Evolutionary conservation across 805 yeast species (phyloP).

Genomic region (Yarrowia sp.): DNA sequence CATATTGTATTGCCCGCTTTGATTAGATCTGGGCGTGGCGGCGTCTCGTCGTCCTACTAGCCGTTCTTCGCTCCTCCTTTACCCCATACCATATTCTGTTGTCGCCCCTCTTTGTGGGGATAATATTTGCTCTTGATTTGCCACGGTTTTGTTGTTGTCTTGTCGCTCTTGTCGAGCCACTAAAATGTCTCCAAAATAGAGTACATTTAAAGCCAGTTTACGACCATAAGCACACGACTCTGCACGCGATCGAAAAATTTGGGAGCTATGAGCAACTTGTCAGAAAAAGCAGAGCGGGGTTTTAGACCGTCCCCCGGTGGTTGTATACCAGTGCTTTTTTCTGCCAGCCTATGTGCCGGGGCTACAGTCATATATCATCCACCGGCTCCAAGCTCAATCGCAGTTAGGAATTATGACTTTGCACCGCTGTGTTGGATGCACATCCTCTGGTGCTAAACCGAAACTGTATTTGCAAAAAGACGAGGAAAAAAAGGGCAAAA

Average conservation of each 20-base stretch:
- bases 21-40: too few relatives aligned
- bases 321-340: background rate
- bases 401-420: constrained; percentile 36
- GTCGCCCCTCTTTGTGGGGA: too few relatives aligned
- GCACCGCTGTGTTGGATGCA: constrained; percentile 15
- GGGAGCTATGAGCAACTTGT: constrained; percentile 2
- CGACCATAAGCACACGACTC: constrained; percentile 38
- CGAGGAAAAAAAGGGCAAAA: background rate
- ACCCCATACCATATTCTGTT: too few relatives aligned
- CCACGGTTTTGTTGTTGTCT: background rate
- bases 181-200: constrained; percentile 27
- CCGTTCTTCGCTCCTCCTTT: too few relatives aligned
- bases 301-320: background rate
- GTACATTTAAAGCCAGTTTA: constrained; percentile 29
- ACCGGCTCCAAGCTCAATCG: constrained; percentile 1
- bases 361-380: too few relatives aligned
- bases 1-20: background rate
- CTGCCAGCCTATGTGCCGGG: background rate
- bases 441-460: constrained; percentile 25
- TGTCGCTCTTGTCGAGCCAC: constrained; percentile 6
- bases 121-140: background rate
- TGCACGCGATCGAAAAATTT: constrained; percentile 36
- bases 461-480: constrained; percentile 12
- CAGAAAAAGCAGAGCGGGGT: background rate
- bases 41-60: too few relatives aligned